phyloP scores from a whole-genome alignment of 2,329 filamentous ascomycete genomes.

The Amesomyces nigricolor region DNA sequence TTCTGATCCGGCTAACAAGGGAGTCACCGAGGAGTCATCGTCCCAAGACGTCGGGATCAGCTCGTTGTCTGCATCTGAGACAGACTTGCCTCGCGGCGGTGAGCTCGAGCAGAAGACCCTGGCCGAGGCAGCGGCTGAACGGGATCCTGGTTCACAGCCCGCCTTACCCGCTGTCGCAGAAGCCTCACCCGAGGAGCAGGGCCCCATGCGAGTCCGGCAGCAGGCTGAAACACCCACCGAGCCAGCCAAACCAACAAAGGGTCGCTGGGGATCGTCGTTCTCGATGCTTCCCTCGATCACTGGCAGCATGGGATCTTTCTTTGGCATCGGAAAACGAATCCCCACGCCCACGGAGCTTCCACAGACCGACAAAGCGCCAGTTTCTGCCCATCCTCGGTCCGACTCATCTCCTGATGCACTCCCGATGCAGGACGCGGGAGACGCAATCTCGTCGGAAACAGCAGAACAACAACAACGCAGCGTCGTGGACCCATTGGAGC shows the following conservation, averaged over 20 bases:
- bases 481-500: slow-evolving; percentile 7
- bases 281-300: slow-evolving; percentile 22
- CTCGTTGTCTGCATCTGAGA: slow-evolving; percentile 4
- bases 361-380: not conserved
- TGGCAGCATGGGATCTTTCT: slow-evolving; percentile 23
- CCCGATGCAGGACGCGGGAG: slow-evolving; percentile 2
- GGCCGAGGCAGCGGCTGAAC: slow-evolving; percentile 1
- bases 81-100: slow-evolving; percentile 13
- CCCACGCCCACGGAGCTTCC: slow-evolving; percentile 1
- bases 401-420: slow-evolving; percentile 8
- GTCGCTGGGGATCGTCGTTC: slow-evolving; percentile 22
- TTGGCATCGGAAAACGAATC: slow-evolving; percentile 20
- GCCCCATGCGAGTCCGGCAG: not conserved
- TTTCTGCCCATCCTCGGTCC: not conserved
- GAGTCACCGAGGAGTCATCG: not conserved
- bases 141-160: not conserved
- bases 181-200: not conserved
- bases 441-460: not conserved
- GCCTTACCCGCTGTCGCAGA: not conserved
- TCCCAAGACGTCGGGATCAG: slow-evolving; percentile 16
- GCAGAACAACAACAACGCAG: slow-evolving; percentile 9
- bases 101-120: slow-evolving; percentile 3
- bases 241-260: slow-evolving; percentile 13
- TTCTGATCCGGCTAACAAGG: not conserved
- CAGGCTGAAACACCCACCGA: not conserved